These are phyloP conservation scores for Ascoidea tarda DNA, from an alignment of 805 yeast species.

Conservation along the genomic window DNA sequence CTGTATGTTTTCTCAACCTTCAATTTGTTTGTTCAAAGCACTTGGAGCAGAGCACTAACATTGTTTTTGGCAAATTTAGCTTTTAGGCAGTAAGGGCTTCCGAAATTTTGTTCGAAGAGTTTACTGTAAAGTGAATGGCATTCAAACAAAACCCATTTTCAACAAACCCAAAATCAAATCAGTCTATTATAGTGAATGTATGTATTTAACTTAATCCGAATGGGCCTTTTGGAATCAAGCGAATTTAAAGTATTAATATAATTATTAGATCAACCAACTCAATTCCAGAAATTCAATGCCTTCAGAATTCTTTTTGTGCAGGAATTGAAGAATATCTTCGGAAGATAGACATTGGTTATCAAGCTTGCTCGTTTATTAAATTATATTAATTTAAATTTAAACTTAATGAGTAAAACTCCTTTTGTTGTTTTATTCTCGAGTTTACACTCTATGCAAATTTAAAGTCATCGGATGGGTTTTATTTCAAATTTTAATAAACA, in stretches of 20 bases:
- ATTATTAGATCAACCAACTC: conserved; percentile 31
- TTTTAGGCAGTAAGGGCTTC: conserved; percentile 44
- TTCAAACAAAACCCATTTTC: conserved; percentile 1
- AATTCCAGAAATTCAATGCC: conserved; percentile 44
- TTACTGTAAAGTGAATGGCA: conserved; percentile 42
- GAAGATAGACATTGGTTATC: conserved; percentile 12
- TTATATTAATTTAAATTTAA: too few species aligned
- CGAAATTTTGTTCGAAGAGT: conserved; percentile 47
- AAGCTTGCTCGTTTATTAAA: too few species aligned
- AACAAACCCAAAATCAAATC: conserved; percentile 8
- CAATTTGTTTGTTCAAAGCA: neutral
- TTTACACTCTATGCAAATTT: too few species aligned
- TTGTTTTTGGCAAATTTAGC: conserved; percentile 11
- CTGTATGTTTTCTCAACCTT: neutral
- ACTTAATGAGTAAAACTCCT: too few species aligned
- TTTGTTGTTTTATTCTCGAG: too few species aligned
- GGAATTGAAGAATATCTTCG: conserved; percentile 42
- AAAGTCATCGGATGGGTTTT: too few species aligned
- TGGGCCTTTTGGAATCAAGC: neutral
- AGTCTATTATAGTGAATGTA: conserved; percentile 9
- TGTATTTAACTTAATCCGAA: neutral
- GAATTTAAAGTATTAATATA: conserved; percentile 11
- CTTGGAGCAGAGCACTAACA: neutral
- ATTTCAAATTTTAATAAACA: too few species aligned
- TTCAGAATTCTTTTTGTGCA: conserved; percentile 42